These are phyloP conservation scores for Zygosaccharomyces bailii DNA, from an alignment of 805 yeast species.

Conservation along the genomic window DNA sequence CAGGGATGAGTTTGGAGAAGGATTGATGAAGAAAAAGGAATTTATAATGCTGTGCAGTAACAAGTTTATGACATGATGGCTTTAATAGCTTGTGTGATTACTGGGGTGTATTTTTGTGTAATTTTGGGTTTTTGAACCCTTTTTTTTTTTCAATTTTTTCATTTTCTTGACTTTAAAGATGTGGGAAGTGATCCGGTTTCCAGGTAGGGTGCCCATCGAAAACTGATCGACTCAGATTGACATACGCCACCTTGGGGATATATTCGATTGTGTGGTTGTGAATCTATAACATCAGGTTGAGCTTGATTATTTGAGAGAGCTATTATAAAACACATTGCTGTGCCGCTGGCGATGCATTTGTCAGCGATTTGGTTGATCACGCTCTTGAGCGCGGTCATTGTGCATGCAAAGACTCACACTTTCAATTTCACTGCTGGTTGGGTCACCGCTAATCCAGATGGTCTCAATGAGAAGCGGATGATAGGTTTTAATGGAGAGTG, in stretches of 20 bases:
- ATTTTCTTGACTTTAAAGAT: too few species aligned
- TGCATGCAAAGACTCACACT: slow-evolving; percentile 43
- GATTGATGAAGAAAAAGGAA: not conserved
- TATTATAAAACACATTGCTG: too few species aligned
- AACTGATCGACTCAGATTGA: not conserved
- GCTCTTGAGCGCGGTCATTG: slow-evolving; percentile 6
- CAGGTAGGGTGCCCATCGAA: not conserved
- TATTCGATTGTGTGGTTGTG: too few species aligned
- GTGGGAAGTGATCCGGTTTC: too few species aligned
- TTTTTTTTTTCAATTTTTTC: not conserved
- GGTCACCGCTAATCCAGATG: slow-evolving; percentile 67
- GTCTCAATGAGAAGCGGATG: slow-evolving; percentile 49
- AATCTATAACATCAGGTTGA: too few species aligned
- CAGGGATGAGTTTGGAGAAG: not conserved
- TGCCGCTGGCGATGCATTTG: slow-evolving; percentile 3
- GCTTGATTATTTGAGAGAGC: too few species aligned
- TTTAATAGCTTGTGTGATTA: not conserved
- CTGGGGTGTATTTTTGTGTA: not conserved
- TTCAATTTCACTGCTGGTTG: slow-evolving; percentile 57
- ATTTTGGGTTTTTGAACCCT: not conserved
- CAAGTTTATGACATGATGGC: not conserved
- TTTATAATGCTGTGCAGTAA: not conserved
- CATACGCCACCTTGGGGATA: not conserved
- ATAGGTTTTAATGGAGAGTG: slow-evolving; percentile 67
- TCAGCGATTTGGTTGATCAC: slow-evolving; percentile 4